These are phyloP conservation scores for Knoxia roxburghii DNA, from an alignment of 257 asterid species.

Conservation along the genomic window DNA sequence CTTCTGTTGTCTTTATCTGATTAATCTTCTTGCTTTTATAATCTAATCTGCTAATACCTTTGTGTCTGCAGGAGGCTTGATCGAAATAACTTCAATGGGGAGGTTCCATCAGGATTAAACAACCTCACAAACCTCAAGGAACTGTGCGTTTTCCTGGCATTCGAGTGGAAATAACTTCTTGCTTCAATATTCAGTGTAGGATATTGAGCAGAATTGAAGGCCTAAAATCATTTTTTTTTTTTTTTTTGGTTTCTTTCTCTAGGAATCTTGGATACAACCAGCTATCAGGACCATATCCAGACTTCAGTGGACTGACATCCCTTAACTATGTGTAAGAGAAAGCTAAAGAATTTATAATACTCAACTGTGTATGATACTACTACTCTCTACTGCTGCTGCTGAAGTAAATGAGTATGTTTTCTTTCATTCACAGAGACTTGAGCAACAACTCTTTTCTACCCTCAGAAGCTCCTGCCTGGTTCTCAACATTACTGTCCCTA, in stretches of 20 bases:
- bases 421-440: constrained; percentile 59
- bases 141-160: constrained; percentile 49
- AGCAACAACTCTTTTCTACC: constrained; percentile 76
- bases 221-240: background rate
- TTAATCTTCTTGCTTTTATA: background rate
- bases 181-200: background rate
- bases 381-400: background rate
- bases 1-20: background rate
- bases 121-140: constrained; percentile 66
- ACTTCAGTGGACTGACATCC: constrained; percentile 67
- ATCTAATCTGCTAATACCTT: background rate
- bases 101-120: constrained; percentile 56
- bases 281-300: constrained; percentile 68
- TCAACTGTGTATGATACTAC: background rate
- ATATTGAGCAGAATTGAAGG: background rate
- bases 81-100: constrained; percentile 58
- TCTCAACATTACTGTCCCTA: constrained; percentile 61
- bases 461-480: constrained; percentile 71
- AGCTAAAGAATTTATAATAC: background rate
- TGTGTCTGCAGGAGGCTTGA: constrained; percentile 66
- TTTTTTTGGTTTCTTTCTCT: background rate
- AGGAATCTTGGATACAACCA: constrained; percentile 84
- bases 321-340: constrained; percentile 71
- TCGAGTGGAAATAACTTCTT: background rate
- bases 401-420: background rate